Evolutionary conservation across 1,284 basidiomycete genomes (phyloP), one percentile per base, ranked within the genome.

Genomic region (Pseudozyma sp.): DNA sequence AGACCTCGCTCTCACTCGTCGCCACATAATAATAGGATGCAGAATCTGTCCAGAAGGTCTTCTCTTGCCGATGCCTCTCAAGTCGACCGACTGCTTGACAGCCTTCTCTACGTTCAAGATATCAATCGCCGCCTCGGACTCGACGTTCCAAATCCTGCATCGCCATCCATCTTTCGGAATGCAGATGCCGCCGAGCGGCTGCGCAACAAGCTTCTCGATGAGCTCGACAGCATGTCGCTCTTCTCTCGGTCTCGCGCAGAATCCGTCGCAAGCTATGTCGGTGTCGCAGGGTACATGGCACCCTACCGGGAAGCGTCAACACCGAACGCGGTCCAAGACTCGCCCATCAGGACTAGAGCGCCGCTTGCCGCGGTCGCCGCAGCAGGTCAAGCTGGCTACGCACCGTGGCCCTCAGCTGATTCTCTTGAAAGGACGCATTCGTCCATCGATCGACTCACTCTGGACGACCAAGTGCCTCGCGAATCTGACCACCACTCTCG

Each of bases 61-160:
- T 64, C 61, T 4, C 48, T 69, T n/a, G 55, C 57, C 45, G 61
- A 60, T 16, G 11, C 49, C n/a, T 54, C 57, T 6, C 59, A 74
- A 10, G 34, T 70, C 3, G 72, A 70, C 35, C 55, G 57, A 5
- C 54, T 70, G 9, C 54, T 75, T 34, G 68, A 70, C 7, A 44
- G 51, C 11, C 64, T 75, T 7, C 60, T 62, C 31, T 58, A 71
- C 19, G 60, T 70, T 7, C 67, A 70, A 31, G 68, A 75, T 37
- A 62, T 68, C 55, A 75, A 70, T 24, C 57, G 68, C 9, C 67
- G 72, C 16, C 57, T 71, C 7, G 68, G 68, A 6, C 60, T 70
- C 49, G 17, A 19, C 31, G 35, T 45, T 7, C 45, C 50, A 11
- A n/a, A 47, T 1, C 59, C 56, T 13, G 55, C 67, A 31, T 68